These are phyloP conservation scores for Melastoma candidum DNA, from an alignment of 441 rosid genomes.

Conservation along the genomic window DNA sequence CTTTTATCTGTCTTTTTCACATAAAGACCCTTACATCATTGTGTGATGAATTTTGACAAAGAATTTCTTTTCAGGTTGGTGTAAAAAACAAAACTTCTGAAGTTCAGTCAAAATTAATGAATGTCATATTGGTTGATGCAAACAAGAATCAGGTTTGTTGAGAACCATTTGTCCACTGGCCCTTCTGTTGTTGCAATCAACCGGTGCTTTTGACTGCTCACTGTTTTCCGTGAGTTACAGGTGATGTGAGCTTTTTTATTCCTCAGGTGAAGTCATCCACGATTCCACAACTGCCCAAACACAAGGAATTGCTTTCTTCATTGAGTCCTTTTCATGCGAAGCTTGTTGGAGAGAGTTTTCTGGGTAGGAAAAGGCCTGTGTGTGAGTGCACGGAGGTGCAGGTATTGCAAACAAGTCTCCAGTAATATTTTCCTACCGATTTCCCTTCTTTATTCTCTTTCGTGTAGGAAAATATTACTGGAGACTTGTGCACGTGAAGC, in stretches of 20 bases:
- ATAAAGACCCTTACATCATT: not conserved
- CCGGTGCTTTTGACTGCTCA: not conserved
- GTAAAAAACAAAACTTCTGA: constrained; percentile 84
- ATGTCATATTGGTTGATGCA: constrained; percentile 62
- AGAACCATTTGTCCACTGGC: constrained; percentile 11
- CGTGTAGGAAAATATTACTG: no score
- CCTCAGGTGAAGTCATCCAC: constrained; percentile 64
- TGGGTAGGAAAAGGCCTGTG: constrained; percentile 80
- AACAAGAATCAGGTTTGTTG: constrained; percentile 73
- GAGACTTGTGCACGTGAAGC: no score
- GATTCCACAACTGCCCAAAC: constrained; percentile 76
- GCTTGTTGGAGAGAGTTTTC: constrained; percentile 93
- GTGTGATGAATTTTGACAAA: not conserved
- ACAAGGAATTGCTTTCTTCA: constrained; percentile 55
- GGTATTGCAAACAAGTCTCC: constrained; percentile 24
- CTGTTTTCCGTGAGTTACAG: no score
- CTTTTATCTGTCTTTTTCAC: not conserved
- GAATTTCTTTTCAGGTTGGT: constrained; percentile 53
- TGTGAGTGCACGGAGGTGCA: constrained; percentile 85
- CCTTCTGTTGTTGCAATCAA: not conserved
- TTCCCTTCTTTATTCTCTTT: no score
- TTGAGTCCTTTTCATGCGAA: constrained; percentile 72
- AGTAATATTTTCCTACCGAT: no score
- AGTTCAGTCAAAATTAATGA: constrained; percentile 71
- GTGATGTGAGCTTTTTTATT: not conserved